Base-by-base conservation (phyloP, 257 asterid species). In the Ocimum tenuiflorum region DNA sequence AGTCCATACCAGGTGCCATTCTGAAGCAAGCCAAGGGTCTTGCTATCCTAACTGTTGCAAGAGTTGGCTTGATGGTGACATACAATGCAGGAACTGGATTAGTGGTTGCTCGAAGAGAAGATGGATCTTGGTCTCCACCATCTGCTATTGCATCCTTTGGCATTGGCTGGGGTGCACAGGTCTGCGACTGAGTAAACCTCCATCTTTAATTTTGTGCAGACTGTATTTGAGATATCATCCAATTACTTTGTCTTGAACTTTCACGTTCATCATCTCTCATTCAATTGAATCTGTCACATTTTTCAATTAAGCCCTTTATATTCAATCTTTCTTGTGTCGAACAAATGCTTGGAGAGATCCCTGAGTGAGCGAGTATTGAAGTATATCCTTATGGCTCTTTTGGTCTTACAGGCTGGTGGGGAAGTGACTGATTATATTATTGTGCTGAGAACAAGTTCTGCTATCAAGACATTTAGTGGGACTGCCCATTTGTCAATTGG, bases 111-210 rank as follows among this genome's bases (percentile, higher is more conserved):
- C 88, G 91, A 17, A 79, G 82, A 67, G 83, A 81, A 57, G 95
- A 87, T 79, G 95, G 95, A 60, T 77, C 89, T 0, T 87, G 95
- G 95, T 87, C 95, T 49, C 91, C 95, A 11, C 95, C 95, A 5
- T 87, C 91, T 33, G 91, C 91, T 36, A 76, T 87, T 64, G 80
- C 88, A 50, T 79, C 88, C 59, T 79, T 85, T n/a, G 95, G 95
- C 62, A 61, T 82, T 12, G 91, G 95, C 46, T 87, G 95, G 95
- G 95, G 95, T 54, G 86, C 82, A 23, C 95, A 85, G 95, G 95
- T 85, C 65, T 67, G 50, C 17, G 45, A 50, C 17, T 47, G 20
- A 23, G 36, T 27, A 29, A 36, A 46, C 43, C 22, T 65, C 50
- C 59, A 39, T 45, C 33, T 61, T 56, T 41, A 19, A 29, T 2